Conservation (phyloP, 768 basidiomycete species). For the Termitomyces sp. region DNA sequence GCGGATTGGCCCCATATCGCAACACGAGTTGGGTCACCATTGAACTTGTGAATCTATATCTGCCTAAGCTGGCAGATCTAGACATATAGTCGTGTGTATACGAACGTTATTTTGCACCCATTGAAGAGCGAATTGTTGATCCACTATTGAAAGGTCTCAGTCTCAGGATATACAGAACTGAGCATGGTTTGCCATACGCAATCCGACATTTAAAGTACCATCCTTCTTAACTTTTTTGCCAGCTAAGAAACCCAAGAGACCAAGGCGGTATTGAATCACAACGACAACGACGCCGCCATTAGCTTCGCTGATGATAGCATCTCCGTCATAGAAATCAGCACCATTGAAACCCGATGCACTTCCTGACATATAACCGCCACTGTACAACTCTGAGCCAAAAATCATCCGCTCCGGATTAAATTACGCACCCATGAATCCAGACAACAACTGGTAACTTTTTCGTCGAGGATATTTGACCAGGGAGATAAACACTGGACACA, state of each 20-base stretch:
- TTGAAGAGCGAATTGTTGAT: constrained; percentile 36
- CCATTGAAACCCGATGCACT: constrained; percentile 23
- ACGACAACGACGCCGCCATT: constrained; percentile 29
- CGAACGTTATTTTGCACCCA: constrained; percentile 39
- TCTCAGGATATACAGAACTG: constrained; percentile 8
- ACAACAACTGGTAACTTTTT: constrained; percentile 31
- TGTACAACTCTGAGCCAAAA: constrained; percentile 3
- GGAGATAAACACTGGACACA: constrained; percentile 26
- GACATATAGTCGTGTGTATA: background rate
- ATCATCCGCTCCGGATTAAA: background rate
- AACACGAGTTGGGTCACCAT: constrained; percentile 47
- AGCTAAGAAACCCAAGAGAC: constrained; percentile 42
- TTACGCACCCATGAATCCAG: constrained; percentile 35
- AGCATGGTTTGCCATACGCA: constrained; percentile 26
- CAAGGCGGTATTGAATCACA: constrained; percentile 37
- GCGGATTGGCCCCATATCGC: constrained; percentile 53
- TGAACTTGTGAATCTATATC: constrained; percentile 43
- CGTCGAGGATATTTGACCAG: constrained; percentile 21
- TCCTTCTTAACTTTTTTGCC: constrained; percentile 33
- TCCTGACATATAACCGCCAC: constrained; percentile 27
- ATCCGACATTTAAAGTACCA: constrained; percentile 41
- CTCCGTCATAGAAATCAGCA: constrained; percentile 13
- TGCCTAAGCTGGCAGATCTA: background rate
- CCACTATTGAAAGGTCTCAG: constrained; percentile 25
- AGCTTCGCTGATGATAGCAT: constrained; percentile 28